phyloP scores from a whole-genome alignment of 2,329 filamentous ascomycete genomes.

The Neopestalotiopsis sp. region DNA sequence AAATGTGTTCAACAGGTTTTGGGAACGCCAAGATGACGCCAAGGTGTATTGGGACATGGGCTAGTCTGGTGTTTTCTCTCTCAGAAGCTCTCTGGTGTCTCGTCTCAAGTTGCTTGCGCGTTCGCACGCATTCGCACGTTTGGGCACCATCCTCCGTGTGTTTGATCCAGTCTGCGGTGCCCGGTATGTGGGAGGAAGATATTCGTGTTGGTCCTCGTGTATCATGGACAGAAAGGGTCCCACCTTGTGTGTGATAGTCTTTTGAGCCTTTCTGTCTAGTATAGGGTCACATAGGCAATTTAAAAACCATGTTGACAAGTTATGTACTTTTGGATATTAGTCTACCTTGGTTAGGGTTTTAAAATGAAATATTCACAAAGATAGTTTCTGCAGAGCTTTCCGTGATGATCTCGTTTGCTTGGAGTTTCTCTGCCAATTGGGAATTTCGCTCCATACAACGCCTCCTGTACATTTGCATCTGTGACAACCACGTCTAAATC shows the following conservation, averaged over 20 bases:
- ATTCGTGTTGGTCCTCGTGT: background rate
- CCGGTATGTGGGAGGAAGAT: background rate
- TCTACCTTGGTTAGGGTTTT: background rate
- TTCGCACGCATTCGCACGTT: conserved; percentile 8
- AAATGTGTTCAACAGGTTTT: background rate
- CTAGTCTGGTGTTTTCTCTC: background rate
- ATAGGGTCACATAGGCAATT: background rate
- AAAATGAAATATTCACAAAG: conserved; percentile 12
- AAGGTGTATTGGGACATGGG: conserved; percentile 5
- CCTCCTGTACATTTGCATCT: too few species aligned
- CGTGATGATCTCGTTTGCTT: background rate
- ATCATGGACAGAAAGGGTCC: too few species aligned
- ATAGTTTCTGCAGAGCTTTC: background rate
- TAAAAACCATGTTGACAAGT: background rate
- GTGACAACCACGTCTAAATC: too few species aligned
- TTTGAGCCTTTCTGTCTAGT: too few species aligned
- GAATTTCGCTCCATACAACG: too few species aligned
- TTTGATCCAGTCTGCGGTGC: background rate
- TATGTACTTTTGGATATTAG: conserved; percentile 16
- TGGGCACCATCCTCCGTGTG: background rate
- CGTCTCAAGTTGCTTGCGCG: conserved; percentile 18
- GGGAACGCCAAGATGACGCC: conserved; percentile 13
- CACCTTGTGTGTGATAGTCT: too few species aligned
- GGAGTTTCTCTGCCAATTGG: background rate
- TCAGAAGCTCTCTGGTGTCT: background rate